Conservation (phyloP, 305 asterid genomes). For the Fraxinus paxiana region DNA sequence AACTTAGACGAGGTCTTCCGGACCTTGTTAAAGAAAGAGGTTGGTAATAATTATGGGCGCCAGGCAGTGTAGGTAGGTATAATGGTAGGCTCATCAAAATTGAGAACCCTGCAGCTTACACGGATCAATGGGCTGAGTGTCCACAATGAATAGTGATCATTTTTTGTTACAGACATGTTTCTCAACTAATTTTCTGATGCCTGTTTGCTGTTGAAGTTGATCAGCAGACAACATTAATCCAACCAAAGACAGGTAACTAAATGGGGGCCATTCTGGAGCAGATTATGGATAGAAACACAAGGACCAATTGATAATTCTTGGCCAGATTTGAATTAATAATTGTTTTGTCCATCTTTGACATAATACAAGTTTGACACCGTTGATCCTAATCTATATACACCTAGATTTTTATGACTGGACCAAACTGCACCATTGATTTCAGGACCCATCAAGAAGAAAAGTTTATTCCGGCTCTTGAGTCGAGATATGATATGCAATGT, state of each 20-base stretch:
- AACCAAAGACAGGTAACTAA: constrained; percentile 29
- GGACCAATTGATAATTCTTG: not conserved
- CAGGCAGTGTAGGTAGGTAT: constrained; percentile 6
- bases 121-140: constrained; percentile 19
- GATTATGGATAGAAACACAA: constrained; percentile 2
- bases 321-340: not conserved
- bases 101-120: not conserved
- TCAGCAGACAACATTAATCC: constrained; percentile 26
- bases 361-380: not conserved
- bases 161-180: constrained; percentile 17
- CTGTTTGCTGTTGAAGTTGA: constrained; percentile 24
- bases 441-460: constrained; percentile 2
- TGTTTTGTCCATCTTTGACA: not conserved
- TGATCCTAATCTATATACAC: not conserved
- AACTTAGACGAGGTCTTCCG: not conserved
- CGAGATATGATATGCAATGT: constrained; percentile 8
- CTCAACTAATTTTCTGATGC: constrained; percentile 6
- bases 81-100: not conserved
- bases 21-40: not conserved
- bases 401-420: not conserved
- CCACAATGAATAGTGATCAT: constrained; percentile 20
- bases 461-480: not conserved
- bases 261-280: constrained; percentile 13
- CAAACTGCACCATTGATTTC: not conserved
- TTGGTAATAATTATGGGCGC: not conserved